Evolutionary conservation across 2,329 filamentous ascomycete species (phyloP).

Genomic region (Hypoxylon sp.): DNA sequence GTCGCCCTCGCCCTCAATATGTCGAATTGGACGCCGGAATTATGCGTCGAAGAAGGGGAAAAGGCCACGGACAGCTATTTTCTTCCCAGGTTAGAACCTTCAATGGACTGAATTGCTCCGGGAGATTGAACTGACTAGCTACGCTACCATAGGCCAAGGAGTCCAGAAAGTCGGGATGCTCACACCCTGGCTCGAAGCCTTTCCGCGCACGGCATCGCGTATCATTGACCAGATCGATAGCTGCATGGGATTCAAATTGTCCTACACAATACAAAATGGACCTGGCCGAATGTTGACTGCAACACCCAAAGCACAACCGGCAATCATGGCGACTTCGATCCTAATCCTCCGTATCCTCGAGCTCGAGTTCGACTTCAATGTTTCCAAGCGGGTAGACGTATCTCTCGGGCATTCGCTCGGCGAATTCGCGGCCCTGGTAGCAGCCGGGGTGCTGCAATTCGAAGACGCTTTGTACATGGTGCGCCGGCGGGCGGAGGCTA

Average conservation of each 20-base stretch:
- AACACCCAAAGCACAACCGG: slow-evolving; percentile 91
- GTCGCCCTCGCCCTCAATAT: slow-evolving; percentile 47
- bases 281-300: slow-evolving; percentile 82
- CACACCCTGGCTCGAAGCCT: slow-evolving; percentile 86
- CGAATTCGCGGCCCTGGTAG: slow-evolving; percentile 92
- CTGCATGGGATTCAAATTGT: slow-evolving; percentile 80
- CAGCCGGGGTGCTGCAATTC: slow-evolving; percentile 84
- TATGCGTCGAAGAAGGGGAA: slow-evolving; percentile 53
- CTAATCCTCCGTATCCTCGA: slow-evolving; percentile 91
- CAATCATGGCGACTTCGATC: slow-evolving; percentile 95
- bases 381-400: slow-evolving; percentile 80
- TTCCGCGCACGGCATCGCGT: slow-evolving; percentile 81
- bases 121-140: slow-evolving; percentile 25
- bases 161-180: slow-evolving; percentile 93
- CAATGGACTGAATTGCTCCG: not conserved
- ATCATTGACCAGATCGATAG: slow-evolving; percentile 89
- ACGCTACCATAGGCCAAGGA: slow-evolving; percentile 76
- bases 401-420: slow-evolving; percentile 92
- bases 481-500: slow-evolving; percentile 82
- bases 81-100: slow-evolving; percentile 67
- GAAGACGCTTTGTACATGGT: slow-evolving; percentile 84
- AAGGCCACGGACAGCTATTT: slow-evolving; percentile 69
- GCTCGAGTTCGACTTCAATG: slow-evolving; percentile 83
- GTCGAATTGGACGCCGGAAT: slow-evolving; percentile 33
- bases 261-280: slow-evolving; percentile 82